Conservation (phyloP, 2,329 filamentous ascomycete species). For the Lithohypha guttulata region DNA sequence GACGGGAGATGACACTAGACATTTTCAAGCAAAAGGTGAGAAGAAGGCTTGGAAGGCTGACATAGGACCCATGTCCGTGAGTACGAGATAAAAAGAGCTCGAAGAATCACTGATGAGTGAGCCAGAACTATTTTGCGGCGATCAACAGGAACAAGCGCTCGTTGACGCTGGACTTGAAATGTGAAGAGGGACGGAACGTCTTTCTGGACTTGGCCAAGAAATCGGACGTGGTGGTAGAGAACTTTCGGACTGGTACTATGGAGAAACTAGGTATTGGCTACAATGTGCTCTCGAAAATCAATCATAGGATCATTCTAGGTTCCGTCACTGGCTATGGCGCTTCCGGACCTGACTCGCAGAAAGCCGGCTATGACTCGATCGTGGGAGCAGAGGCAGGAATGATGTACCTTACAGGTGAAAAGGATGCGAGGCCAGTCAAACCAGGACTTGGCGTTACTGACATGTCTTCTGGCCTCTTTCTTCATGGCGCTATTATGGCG, state of each 20-base stretch:
- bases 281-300: conserved; percentile 30
- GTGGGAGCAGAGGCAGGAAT: conserved; percentile 18
- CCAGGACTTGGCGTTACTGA: conserved; percentile 19
- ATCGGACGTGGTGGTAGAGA: conserved; percentile 18
- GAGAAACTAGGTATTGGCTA: conserved; percentile 34
- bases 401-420: conserved; percentile 19
- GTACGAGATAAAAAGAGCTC: conserved; percentile 17
- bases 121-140: conserved; percentile 15
- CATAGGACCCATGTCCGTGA: neutral
- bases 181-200: conserved; percentile 7
- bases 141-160: conserved; percentile 20
- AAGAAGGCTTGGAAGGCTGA: conserved; percentile 15
- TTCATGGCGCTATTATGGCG: conserved; percentile 20
- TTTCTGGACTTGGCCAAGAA: conserved; percentile 10
- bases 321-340: conserved; percentile 45
- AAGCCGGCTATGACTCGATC: conserved; percentile 20
- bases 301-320: conserved; percentile 40
- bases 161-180: conserved; percentile 15
- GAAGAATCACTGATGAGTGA: conserved; percentile 2
- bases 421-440: conserved; percentile 13
- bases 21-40: conserved; percentile 18
- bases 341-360: conserved; percentile 28
- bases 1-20: conserved; percentile 17
- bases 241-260: conserved; percentile 33
- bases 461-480: conserved; percentile 18